Conservation (phyloP, 1,284 basidiomycete species). For the Cryptococcus sp. region DNA sequence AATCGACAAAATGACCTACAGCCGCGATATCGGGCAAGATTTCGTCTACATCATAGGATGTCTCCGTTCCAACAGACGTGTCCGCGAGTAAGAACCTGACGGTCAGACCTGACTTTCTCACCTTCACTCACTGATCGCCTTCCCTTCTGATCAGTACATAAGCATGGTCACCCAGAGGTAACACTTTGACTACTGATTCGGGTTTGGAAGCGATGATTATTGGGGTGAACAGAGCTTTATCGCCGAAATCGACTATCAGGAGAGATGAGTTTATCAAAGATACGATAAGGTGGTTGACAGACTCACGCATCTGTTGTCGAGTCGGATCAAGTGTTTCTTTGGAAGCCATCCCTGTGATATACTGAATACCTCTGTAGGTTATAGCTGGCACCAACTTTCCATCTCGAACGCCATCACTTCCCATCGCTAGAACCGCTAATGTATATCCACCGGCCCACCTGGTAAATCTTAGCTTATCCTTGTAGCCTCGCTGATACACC, state of each 20-base stretch:
- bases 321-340: background rate
- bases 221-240: background rate
- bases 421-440: background rate
- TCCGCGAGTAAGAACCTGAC: background rate
- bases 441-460: background rate
- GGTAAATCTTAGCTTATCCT: background rate
- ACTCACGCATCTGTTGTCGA: background rate
- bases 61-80: background rate
- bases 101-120: background rate
- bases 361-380: background rate
- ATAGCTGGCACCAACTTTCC: background rate
- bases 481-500: background rate
- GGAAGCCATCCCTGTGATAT: background rate
- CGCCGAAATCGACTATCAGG: background rate
- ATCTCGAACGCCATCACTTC: background rate
- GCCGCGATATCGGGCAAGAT: background rate
- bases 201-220: background rate
- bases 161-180: background rate
- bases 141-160: background rate
- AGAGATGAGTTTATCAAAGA: background rate
- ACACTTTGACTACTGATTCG: background rate
- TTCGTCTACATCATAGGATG: background rate
- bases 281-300: background rate
- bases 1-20: background rate
- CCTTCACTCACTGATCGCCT: background rate